Evolutionary conservation across 169 alveolate genomes (phyloP), one percentile per base, ranked within the genome.

Genomic region (Babesia ovis): DNA sequence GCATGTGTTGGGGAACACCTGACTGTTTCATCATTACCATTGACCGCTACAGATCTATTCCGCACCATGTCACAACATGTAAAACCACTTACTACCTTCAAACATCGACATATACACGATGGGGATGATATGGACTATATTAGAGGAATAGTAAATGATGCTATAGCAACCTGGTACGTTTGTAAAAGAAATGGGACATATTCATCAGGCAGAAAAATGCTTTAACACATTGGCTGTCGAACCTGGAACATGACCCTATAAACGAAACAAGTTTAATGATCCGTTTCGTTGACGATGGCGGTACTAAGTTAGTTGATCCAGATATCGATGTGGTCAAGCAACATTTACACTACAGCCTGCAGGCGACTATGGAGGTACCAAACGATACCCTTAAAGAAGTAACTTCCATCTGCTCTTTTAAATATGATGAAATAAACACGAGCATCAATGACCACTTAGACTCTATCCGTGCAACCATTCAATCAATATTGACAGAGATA

Each of bases 401-500:
- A 27, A 4, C 16, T 8, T 11, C 56, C 20, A 4, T 60, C 3
- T 41, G 37, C n/a, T 18, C 34, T 5, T 9, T 2, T 60, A 55
- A 16, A 1, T 0, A 41, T 22, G 1, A 2, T 16, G 56, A 2
- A 23, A 12, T 2, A 39, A 3, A 18, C 1, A 48, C 16, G 1
- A 32, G 23, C 3, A 9, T 31, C 4, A 25, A 23, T 20, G 37
- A 25, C 22, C 55, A 1, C 6, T 1, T 60, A 18, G 56, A 39
- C 31, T 27, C 35, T 22, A 45, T 45, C 25, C 20, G 39, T 1
- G 25, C 23, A 11, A 29, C 34, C 9, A 60, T 60, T 4, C 8
- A 39, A 3, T 39, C 70, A 6, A 43, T 29, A 42, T 37, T 60
- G 70, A 41, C 70, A 37, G 5, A 60, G 41, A 20, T 60, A 12